Percentiles rank a stretch among this genome's conserved stretches.
Conservation (phyloP, 2,329 filamentous ascomycete species). For the Cladosporium sp. region DNA sequence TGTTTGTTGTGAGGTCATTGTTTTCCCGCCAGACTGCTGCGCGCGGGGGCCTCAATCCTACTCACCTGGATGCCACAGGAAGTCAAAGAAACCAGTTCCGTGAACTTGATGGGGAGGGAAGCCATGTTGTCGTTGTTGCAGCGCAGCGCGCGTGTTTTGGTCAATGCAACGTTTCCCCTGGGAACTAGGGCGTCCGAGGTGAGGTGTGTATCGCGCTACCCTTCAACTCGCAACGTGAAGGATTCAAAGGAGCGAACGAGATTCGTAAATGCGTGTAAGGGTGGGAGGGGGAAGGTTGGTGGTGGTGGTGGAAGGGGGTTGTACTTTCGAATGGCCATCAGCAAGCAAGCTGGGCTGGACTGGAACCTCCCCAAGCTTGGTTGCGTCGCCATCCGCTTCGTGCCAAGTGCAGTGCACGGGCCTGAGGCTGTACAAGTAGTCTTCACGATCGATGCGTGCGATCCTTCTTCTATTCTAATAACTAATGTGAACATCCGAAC, state of each 20-base stretch:
- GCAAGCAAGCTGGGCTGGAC: neutral
- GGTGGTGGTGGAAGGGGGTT: conserved; percentile 12
- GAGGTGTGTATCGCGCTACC: conserved; percentile 24
- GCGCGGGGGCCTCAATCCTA: conserved; percentile 22
- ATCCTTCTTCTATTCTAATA: neutral
- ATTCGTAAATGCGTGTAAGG: conserved; percentile 36
- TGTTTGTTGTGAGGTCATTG: conserved; percentile 18
- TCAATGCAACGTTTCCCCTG: conserved; percentile 15
- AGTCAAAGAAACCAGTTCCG: conserved; percentile 75
- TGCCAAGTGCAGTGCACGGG: conserved; percentile 3
- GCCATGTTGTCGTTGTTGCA: conserved; percentile 51
- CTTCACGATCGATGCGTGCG: conserved; percentile 9
- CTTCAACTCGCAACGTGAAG: conserved; percentile 22
- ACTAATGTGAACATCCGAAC: neutral
- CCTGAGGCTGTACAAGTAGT: neutral
- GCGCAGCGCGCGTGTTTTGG: conserved; percentile 29
- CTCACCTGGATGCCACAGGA: conserved; percentile 53
- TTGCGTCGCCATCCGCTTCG: conserved; percentile 13
- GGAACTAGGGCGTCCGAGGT: conserved; percentile 17
- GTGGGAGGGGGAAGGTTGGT: conserved; percentile 1
- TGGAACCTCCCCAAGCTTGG: conserved; percentile 7
- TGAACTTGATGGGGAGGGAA: conserved; percentile 87
- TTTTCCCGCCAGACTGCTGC: neutral
- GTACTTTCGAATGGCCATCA: conserved; percentile 12
- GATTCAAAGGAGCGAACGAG: conserved; percentile 35